Evolutionary conservation across 805 yeast species (phyloP), one percentile per base, ranked within the genome.

Genomic region (Saturnispora ahearnii): DNA sequence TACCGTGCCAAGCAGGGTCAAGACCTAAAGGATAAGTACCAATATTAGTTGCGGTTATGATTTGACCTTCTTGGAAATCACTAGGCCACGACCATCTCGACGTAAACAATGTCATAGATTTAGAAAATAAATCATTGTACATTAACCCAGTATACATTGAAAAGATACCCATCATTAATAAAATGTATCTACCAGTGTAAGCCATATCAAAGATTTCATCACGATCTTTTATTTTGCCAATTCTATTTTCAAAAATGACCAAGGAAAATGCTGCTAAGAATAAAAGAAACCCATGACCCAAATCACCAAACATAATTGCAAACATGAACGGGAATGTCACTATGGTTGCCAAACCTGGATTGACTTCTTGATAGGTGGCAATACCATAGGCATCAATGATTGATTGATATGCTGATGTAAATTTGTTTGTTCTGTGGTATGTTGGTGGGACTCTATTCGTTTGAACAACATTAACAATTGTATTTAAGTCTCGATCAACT

Each of bases 151-250:
- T 83, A 65, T 81, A 83, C 69, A 84, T 79, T 21, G 89, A 83
- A 53, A 82, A 83, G 1, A 72, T 50, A 8, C 90, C 90, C 90
- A 84, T 84, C 28, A 83, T 60, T 41, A 83, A 66, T 34, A 84
- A 66, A 47, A 84, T 81, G 60, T 84, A 84, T 53, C 90, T 71
- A 43, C 90, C 90, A 33, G 75, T 71, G 60, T 68, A 84, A 0
- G 87, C 86, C 90, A 84, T 84, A 57, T 82, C 90, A 56, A 81
- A 81, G 29, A 84, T 82, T 65, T 84, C 90, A 61, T 80, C 89
- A 58, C 82, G 74, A 40, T 62, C 59, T 54, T 78, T 78, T 76
- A 79, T 75, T 26, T 67, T 67, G 24, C 71, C 77, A 48, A 82
- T 70, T 37, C 64, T 63, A 48, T 63, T 65, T 62, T 84, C 89